Conservation (phyloP, 148 eudicot genomes). For the Cornus florida region DNA sequence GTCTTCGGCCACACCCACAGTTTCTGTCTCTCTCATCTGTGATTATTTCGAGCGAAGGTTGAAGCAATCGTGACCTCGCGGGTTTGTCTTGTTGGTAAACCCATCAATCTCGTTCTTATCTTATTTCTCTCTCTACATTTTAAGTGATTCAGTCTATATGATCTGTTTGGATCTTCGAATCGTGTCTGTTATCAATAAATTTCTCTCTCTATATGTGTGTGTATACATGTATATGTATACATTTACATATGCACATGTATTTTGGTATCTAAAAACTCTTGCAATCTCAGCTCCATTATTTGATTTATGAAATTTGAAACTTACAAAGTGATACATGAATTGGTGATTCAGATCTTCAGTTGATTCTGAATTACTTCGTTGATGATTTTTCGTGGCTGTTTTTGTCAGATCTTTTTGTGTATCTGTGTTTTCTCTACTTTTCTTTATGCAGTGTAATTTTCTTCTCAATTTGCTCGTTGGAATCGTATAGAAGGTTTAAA, state of each 20-base stretch:
- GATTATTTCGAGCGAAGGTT: constrained; percentile 7
- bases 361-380: neutral
- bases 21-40: neutral
- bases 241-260: no score
- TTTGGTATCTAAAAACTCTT: neutral
- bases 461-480: neutral
- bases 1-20: neutral
- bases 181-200: neutral
- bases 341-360: neutral
- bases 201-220: neutral
- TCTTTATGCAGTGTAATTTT: neutral
- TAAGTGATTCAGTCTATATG: neutral
- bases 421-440: neutral
- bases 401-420: neutral
- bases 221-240: neutral
- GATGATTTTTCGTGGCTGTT: neutral
- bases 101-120: neutral
- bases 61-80: neutral
- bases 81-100: neutral
- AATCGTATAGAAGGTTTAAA: neutral
- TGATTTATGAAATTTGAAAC: neutral
- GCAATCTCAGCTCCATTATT: neutral
- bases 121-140: neutral
- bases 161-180: neutral
- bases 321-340: neutral